Evolutionary conservation across 371 early-diverging fungal genomes (phyloP), one percentile per base, ranked within the genome.

Genomic region (Circinella minor): DNA sequence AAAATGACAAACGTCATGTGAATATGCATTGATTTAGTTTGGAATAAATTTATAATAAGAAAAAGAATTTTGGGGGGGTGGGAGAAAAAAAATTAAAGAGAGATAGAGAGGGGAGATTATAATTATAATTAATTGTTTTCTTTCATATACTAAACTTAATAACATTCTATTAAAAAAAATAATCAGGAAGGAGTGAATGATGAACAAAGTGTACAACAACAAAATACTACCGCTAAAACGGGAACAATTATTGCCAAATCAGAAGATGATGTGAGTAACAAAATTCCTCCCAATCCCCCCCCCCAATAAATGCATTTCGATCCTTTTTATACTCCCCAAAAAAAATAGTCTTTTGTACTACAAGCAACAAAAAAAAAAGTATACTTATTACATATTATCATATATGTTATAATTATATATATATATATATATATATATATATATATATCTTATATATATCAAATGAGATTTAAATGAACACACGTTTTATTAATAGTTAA

Each of bases 1-100:
- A 57, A 57, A 57, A 57, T 57, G 27, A 27, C 57, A 57, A 27
- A 8, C n/a, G 4, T 11, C 57, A 57, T 57, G 57, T 57, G 57
- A 57, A 5, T 13, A 17, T 17, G 18, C 7, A n/a, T 7, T 10
- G 27, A 57, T 8, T 13, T 34, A 27, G 6, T 17, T 57, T 34
- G 11, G 57, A n/a, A 14, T 34, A 8, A 5, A 27, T 27, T 27
- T 27, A 27, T 27, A 27, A 27, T 27, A 27, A 27, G 27, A 27
- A 27, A 27, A 27, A 27, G 27, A 27, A 27, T 27, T 27, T 27
- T 27, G 27, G 27, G 27, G 27, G 57, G 57, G 6, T 0, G 8
- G 7, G 51, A n/a, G 1, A 5, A n/a, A n/a, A 15, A 54, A 13
- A 54, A 13, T 54, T 57, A 34, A n/a, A n/a, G 2, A 15, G 15